These are phyloP conservation scores for Leishmania amazonensis DNA, from an alignment of 208 protist species.

Conservation along the genomic window DNA sequence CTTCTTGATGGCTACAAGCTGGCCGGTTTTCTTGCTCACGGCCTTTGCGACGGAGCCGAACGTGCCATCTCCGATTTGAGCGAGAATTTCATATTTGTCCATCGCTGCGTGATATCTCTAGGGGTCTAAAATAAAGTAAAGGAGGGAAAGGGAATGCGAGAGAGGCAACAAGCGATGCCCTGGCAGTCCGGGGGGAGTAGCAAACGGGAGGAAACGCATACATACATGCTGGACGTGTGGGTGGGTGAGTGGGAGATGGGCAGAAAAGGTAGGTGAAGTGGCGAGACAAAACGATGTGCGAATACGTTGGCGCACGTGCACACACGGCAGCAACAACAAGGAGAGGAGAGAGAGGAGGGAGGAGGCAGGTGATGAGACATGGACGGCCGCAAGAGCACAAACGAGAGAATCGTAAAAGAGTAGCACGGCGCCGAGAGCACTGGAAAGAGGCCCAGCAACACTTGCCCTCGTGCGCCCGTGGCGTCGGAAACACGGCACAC, in stretches of 20 bases:
- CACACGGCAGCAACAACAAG: background rate
- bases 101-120: slow-evolving; percentile 44
- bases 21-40: slow-evolving; percentile 87
- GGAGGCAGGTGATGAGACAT: background rate
- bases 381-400: background rate
- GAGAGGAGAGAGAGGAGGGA: background rate
- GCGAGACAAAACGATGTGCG: slow-evolving; percentile 8
- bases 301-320: background rate
- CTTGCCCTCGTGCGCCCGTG: background rate
- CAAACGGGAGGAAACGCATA: background rate
- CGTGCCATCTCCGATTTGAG: slow-evolving; percentile 96
- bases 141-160: background rate
- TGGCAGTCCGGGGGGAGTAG: background rate
- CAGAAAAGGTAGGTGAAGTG: background rate
- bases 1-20: slow-evolving; percentile 98
- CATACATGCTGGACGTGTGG: background rate
- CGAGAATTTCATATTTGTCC: slow-evolving; percentile 94
- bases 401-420: background rate
- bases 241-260: background rate
- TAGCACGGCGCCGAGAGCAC: background rate
- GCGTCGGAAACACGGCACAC: background rate
- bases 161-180: slow-evolving; percentile 5
- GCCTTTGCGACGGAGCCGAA: slow-evolving; percentile 96
- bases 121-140: slow-evolving; percentile 8
- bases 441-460: background rate